phyloP scores from a whole-genome alignment of 768 basidiomycete genomes.

The Erythrobasidium yunnanense region DNA sequence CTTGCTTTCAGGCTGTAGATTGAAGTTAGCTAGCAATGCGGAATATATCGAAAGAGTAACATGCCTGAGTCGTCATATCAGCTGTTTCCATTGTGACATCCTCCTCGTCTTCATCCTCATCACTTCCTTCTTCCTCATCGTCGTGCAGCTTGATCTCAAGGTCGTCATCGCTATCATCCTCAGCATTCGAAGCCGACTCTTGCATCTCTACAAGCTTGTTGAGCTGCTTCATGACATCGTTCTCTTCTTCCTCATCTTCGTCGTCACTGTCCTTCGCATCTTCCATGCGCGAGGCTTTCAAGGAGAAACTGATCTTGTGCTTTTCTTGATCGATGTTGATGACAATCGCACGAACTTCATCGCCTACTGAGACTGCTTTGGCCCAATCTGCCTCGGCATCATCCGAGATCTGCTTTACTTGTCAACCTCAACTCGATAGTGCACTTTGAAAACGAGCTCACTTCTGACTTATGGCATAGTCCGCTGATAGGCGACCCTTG shows the following conservation, averaged over 20 bases:
- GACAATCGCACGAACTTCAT: conserved; percentile 69
- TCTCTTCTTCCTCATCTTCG: conserved; percentile 34
- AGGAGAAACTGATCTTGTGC: conserved; percentile 64
- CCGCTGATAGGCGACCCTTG: conserved; percentile 74
- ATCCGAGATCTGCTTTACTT: conserved; percentile 61
- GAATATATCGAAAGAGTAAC: too few relatives aligned
- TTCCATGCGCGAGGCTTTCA: conserved; percentile 76
- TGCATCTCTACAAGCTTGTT: conserved; percentile 28
- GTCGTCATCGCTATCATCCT: conserved; percentile 33
- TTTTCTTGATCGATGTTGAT: conserved; percentile 62
- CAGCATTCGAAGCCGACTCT: conserved; percentile 34
- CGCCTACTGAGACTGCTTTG: conserved; percentile 71
- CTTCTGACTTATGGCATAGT: conserved; percentile 89
- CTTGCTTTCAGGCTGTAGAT: conserved; percentile 6
- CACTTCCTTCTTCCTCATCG: conserved; percentile 35
- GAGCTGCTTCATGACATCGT: conserved; percentile 28
- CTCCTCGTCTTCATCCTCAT: conserved; percentile 38
- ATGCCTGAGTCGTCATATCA: too few relatives aligned
- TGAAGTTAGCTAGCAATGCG: too few relatives aligned
- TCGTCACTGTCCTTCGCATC: conserved; percentile 40
- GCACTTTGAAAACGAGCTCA: conserved; percentile 41
- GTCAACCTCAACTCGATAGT: too few relatives aligned
- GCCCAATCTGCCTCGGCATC: conserved; percentile 70
- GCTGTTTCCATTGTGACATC: conserved; percentile 40
- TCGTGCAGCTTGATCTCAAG: conserved; percentile 23